A percentile compares a stretch with the other conserved stretches of the same genome.
phyloP scores from a whole-genome alignment of 768 basidiomycete species.

The Rhizopogon rudus region DNA sequence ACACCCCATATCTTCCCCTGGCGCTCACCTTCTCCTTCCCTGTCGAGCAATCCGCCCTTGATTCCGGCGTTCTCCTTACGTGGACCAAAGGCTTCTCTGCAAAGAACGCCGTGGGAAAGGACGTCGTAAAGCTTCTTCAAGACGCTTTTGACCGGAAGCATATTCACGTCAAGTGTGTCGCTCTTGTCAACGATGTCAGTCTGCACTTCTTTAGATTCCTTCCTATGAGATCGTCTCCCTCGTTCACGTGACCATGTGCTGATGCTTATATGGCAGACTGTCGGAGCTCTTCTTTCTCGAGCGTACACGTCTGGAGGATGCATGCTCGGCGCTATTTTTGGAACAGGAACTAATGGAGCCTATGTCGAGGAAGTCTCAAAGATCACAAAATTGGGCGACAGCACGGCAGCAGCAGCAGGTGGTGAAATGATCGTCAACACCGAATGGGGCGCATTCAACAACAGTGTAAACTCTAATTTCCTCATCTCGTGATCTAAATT shows the following conservation, averaged over 20 bases:
- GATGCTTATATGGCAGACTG: slow-evolving; percentile 55
- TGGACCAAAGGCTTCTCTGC: slow-evolving; percentile 98
- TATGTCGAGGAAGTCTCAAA: slow-evolving; percentile 88
- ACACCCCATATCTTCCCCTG: slow-evolving; percentile 53
- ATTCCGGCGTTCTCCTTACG: slow-evolving; percentile 84
- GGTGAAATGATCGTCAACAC: slow-evolving; percentile 94
- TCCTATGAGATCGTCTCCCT: slow-evolving; percentile 3
- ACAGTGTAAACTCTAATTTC: slow-evolving; percentile 53
- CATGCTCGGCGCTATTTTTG: slow-evolving; percentile 88
- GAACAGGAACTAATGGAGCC: slow-evolving; percentile 97
- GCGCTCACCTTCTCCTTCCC: slow-evolving; percentile 98
- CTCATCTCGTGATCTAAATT: neutral
- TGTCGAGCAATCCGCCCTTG: slow-evolving; percentile 92
- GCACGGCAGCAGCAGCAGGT: slow-evolving; percentile 50
- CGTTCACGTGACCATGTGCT: slow-evolving; percentile 3
- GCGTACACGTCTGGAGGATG: slow-evolving; percentile 94
- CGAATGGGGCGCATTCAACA: slow-evolving; percentile 99
- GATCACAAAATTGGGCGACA: slow-evolving; percentile 77
- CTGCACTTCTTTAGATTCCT: neutral
- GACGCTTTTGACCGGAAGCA: slow-evolving; percentile 91
- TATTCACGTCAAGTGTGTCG: slow-evolving; percentile 86
- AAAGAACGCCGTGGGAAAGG: slow-evolving; percentile 83
- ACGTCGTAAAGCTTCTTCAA: slow-evolving; percentile 86
- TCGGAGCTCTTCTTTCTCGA: slow-evolving; percentile 88
- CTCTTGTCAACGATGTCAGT: slow-evolving; percentile 90